Percentiles rank a stretch among this genome's conserved stretches.
phyloP scores from a whole-genome alignment of 345 rosid genomes.

The Toxicodendron radicans region DNA sequence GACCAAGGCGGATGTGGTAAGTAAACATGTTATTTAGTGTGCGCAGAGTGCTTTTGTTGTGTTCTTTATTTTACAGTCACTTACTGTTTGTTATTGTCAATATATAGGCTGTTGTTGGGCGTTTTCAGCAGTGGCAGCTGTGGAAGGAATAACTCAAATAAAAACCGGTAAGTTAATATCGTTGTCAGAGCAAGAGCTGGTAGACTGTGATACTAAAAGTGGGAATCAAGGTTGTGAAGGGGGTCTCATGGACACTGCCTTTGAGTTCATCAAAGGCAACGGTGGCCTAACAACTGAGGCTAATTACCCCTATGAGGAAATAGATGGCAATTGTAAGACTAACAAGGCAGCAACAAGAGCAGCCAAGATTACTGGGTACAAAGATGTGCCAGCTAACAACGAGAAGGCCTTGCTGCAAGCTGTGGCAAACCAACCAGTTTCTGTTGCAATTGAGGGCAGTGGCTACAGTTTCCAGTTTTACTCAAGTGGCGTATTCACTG shows the following conservation, averaged over 20 bases:
- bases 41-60: conserved; percentile 12
- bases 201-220: conserved; percentile 41
- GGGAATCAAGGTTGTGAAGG: conserved; percentile 41
- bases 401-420: conserved; percentile 51
- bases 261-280: conserved; percentile 35
- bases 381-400: conserved; percentile 38
- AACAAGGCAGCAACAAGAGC: conserved; percentile 4
- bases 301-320: conserved; percentile 39
- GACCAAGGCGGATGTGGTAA: conserved; percentile 45
- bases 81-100: background rate
- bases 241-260: conserved; percentile 45
- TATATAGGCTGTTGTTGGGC: conserved; percentile 63
- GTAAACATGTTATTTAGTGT: background rate
- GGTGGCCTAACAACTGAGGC: conserved; percentile 49
- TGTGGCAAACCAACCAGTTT: conserved; percentile 53
- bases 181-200: conserved; percentile 60
- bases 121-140: conserved; percentile 58
- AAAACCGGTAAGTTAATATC: conserved; percentile 43
- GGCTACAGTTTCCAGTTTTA: conserved; percentile 38
- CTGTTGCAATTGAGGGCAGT: conserved; percentile 37
- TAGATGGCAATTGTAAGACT: conserved; percentile 35
- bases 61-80: background rate
- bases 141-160: conserved; percentile 51
- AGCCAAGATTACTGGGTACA: conserved; percentile 36
- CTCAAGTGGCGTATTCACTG: conserved; percentile 42